Conservation (phyloP, 2,329 filamentous ascomycete species). For the Xylaria sp. region DNA sequence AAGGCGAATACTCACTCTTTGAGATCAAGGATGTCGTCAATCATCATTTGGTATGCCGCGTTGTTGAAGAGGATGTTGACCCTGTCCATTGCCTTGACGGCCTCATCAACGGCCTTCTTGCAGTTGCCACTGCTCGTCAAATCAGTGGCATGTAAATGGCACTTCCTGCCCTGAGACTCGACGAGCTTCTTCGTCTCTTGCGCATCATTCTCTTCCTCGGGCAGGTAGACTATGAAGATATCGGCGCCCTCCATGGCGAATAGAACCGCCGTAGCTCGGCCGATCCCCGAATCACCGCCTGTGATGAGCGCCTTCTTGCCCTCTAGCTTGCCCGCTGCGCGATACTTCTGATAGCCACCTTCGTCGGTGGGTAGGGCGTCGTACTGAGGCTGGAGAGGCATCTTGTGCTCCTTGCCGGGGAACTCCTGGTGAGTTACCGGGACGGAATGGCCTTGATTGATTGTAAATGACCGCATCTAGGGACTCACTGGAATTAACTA, state of each 20-base stretch:
- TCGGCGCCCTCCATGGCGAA: conserved; percentile 86
- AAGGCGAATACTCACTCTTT: conserved; percentile 64
- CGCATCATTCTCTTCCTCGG: conserved; percentile 80
- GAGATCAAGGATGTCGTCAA: conserved; percentile 76
- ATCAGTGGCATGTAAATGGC: conserved; percentile 72
- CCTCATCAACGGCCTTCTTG: conserved; percentile 74
- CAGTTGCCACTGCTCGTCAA: conserved; percentile 74
- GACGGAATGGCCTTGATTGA: conserved; percentile 52
- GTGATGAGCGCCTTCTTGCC: conserved; percentile 84
- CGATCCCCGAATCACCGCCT: conserved; percentile 83
- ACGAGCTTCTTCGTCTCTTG: conserved; percentile 78
- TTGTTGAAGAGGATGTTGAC: conserved; percentile 83
- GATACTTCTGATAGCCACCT: conserved; percentile 76
- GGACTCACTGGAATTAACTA: neutral
- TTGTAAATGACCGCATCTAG: conserved; percentile 1
- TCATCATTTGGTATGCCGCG: conserved; percentile 79
- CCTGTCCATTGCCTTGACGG: conserved; percentile 71
- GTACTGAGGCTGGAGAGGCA: conserved; percentile 68
- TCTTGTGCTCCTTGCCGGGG: conserved; percentile 57
- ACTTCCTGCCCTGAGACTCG: conserved; percentile 73
- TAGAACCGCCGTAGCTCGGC: conserved; percentile 77
- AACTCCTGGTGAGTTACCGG: conserved; percentile 57
- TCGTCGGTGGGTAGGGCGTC: conserved; percentile 75
- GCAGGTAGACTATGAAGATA: conserved; percentile 77
- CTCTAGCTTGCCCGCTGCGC: conserved; percentile 78